Base-by-base conservation (phyloP, 2,329 filamentous ascomycete species). In the Pseudopyricularia cyperi region DNA sequence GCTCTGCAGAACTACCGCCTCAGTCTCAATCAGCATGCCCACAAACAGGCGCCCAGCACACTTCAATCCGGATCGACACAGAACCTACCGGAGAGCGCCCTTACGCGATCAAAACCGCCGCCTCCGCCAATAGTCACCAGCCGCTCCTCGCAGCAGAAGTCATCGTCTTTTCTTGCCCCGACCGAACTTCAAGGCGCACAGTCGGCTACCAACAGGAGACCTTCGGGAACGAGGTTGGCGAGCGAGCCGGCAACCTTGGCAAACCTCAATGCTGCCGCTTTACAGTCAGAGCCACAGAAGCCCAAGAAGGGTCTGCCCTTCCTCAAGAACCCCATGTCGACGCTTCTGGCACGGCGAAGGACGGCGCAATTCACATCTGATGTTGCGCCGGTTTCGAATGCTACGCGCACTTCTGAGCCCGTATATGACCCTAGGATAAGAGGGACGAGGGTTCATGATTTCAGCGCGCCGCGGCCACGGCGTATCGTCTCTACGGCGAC, bases 361-460 rank as follows among this genome's bases (percentile, higher is more conserved):
- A 72, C 72, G 12, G 74, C 69, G 15, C 76, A 80, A 52, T 70
- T 69, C 50, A 63, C 66, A 1, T 66, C 71, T 1, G 74, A 76
- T 46, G 53, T 72, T 3, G 60, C 61, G 1, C 66, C 71, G 1
- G 58, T 73, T 22, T 68, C 73, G 0, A 58, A 72, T 28, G 57
- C 66, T 46, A 64, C 66, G 22, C 61, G 63, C 7, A 57, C 63
- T 0, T 69, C 72, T 14, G 73, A 75, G 57, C 70, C 72, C 5
- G 63, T 66, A 19, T 82, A 83, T 57, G 80, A 84, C 58, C 80
- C 80, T 17, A 28, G 49, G 17, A 85, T 85, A 56, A 74, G 73
- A 59, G 82, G 78, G 48, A 85, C 77, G 7, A 71, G 73, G 47
- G 74, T 83, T 49, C 82, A 85, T 61, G 82, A 81, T 62, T 85